Evolutionary conservation across 2,329 filamentous ascomycete species (phyloP), one percentile per base, ranked within the genome.

Genomic region (Penicillium sp.): DNA sequence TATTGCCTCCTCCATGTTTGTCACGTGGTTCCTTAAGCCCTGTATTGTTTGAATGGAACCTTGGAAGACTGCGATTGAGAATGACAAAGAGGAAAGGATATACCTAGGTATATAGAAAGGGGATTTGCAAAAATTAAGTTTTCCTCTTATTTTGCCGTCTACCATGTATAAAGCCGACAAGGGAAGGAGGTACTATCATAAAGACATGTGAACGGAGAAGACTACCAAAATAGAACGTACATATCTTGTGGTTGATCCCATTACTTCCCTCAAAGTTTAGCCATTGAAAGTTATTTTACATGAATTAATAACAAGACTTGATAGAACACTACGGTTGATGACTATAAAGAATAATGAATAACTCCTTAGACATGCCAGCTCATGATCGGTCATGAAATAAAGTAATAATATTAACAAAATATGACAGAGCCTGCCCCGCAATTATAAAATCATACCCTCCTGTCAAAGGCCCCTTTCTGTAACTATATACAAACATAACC

Each of bases 1-100:
- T 45, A 22, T 0, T 1, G 1, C 5, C 22, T 19, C 25, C 5
- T 25, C 31, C 17, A 63, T 62, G 64, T 56, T 59, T 57, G 25
- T 67, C 72, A 74, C 70, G 64, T 72, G 69, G 53, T 17, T 3
- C 1, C 6, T 17, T 40, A 55, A 68, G 57, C 67, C 67, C 67
- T 69, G 55, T 33, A 45, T 40, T 50, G 26, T 22, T 19, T 19
- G 17, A 44, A 3, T 22, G 22, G 22, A 22, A 22, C 2, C 22
- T 10, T 12, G 14, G 4, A 17, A 41, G 4, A 7, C 16, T 16
- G 17, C 12, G 22, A 14, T 44, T 14, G 25, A 40, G 26, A 10
- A 43, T 35, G 30, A 41, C 26, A 37, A 22, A 22, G 22, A 22
- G 3, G 3, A 22, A 22, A 22, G 22, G 22, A 22, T 22, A 22